Percentiles rank a stretch among this genome's conserved stretches.
phyloP scores from a whole-genome alignment of 2,329 filamentous ascomycete genomes.

The Falciphora oryzae region DNA sequence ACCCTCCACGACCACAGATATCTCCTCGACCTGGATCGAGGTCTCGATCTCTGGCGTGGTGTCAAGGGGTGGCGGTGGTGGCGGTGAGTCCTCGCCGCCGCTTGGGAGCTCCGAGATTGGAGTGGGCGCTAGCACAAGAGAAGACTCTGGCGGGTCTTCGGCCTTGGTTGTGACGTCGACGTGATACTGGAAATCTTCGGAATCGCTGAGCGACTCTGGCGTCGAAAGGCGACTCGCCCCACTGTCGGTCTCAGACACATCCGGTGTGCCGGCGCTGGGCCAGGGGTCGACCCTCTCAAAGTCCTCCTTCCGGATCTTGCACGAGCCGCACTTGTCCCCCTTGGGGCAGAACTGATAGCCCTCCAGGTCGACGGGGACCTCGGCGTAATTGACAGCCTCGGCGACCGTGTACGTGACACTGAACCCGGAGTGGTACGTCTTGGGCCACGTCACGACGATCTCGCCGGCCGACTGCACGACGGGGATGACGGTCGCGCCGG shows the following conservation, averaged over 20 bases:
- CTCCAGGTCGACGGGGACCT: not conserved
- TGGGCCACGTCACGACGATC: slow-evolving; percentile 1
- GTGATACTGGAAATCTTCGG: not conserved
- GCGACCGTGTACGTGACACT: slow-evolving; percentile 5
- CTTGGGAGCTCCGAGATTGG: not conserved
- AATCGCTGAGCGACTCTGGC: not conserved
- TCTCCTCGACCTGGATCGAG: not conserved
- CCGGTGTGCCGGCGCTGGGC: not conserved
- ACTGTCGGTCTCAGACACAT: not conserved
- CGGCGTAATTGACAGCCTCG: slow-evolving; percentile 7
- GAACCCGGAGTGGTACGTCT: slow-evolving; percentile 8
- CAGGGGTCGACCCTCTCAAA: not conserved
- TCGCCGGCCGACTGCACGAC: slow-evolving; percentile 6
- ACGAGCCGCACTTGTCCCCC: not conserved
- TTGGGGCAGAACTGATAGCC: not conserved
- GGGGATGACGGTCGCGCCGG: not conserved
- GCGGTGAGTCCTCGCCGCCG: too few species aligned
- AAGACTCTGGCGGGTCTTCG: not conserved
- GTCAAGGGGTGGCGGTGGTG: not conserved
- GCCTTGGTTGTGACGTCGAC: not conserved
- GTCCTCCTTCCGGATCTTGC: not conserved
- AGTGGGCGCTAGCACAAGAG: not conserved
- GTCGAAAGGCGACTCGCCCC: not conserved
- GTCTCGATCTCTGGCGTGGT: not conserved
- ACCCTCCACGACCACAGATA: not conserved